These are phyloP conservation scores for Rhexocercosporidium sp. DNA, from an alignment of 2,329 filamentous ascomycete genomes.

Conservation along the genomic window DNA sequence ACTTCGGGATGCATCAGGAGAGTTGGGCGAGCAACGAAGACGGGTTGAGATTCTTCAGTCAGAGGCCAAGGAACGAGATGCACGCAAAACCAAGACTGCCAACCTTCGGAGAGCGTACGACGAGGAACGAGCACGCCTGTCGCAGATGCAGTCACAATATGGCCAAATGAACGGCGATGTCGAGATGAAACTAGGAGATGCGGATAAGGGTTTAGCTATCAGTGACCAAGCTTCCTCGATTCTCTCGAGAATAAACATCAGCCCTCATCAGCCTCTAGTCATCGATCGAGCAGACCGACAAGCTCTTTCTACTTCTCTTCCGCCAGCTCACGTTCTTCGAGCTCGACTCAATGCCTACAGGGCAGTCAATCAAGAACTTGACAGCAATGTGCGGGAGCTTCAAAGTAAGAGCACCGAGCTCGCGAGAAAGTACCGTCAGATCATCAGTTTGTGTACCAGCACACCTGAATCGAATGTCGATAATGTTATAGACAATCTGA, in stretches of 20 bases:
- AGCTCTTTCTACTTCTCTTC: constrained; percentile 50
- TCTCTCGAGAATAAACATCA: constrained; percentile 35
- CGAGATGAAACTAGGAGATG: constrained; percentile 51
- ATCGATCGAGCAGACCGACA: constrained; percentile 48
- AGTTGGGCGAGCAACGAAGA: constrained; percentile 78
- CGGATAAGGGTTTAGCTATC: constrained; percentile 40
- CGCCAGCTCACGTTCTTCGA: constrained; percentile 64
- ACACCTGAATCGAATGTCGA: constrained; percentile 77
- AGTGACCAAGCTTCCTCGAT: constrained; percentile 36
- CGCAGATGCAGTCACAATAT: constrained; percentile 53
- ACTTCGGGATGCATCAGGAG: constrained; percentile 79
- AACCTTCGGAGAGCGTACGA: constrained; percentile 79
- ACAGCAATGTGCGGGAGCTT: constrained; percentile 71
- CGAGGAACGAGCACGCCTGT: constrained; percentile 65
- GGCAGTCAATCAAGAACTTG: constrained; percentile 69
- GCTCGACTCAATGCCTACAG: constrained; percentile 74
- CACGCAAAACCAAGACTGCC: constrained; percentile 70
- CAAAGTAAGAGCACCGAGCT: constrained; percentile 82
- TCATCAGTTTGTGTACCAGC: constrained; percentile 85
- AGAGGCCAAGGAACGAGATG: constrained; percentile 66
- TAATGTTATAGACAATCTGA: constrained; percentile 75
- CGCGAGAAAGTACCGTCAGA: constrained; percentile 85
- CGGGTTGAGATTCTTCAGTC: constrained; percentile 73
- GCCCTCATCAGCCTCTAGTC: constrained; percentile 48
- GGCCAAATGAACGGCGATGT: constrained; percentile 57